A percentile compares a stretch with the other conserved stretches of the same genome.
Conservation (phyloP, 441 rosid species). For the Bruguiera hainesii region DNA sequence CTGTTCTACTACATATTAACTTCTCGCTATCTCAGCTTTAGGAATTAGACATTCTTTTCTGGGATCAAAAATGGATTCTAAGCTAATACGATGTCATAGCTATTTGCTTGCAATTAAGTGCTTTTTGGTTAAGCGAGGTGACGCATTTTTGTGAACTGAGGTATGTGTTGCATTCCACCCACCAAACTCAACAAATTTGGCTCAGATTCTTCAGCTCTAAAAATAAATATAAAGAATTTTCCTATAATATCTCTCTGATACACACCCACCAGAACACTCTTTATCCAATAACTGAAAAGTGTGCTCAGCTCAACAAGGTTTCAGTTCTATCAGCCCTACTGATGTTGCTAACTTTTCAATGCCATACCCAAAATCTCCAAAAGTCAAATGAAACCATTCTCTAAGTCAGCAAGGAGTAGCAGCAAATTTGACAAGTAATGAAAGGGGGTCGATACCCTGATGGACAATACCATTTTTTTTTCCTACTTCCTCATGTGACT, state of each 20-base stretch:
- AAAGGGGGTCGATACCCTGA: too few species aligned
- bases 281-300: neutral
- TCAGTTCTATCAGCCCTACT: neutral
- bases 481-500: too few species aligned
- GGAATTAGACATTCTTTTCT: slow-evolving; percentile 4
- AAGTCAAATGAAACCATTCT: neutral
- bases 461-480: too few species aligned
- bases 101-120: neutral
- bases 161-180: too few species aligned
- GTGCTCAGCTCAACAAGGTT: neutral
- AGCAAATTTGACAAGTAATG: too few species aligned
- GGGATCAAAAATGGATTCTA: slow-evolving; percentile 3
- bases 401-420: neutral
- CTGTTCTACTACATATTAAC: neutral
- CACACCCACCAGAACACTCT: neutral
- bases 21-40: neutral
- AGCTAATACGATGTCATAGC: neutral
- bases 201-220: neutral
- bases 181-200: neutral
- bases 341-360: neutral
- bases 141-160: neutral
- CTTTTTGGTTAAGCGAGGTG: neutral
- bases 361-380: neutral
- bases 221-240: neutral
- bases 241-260: neutral